These are phyloP conservation scores for Lactuca sativa DNA, from an alignment of 129 eudicot genomes.

Conservation along the genomic window DNA sequence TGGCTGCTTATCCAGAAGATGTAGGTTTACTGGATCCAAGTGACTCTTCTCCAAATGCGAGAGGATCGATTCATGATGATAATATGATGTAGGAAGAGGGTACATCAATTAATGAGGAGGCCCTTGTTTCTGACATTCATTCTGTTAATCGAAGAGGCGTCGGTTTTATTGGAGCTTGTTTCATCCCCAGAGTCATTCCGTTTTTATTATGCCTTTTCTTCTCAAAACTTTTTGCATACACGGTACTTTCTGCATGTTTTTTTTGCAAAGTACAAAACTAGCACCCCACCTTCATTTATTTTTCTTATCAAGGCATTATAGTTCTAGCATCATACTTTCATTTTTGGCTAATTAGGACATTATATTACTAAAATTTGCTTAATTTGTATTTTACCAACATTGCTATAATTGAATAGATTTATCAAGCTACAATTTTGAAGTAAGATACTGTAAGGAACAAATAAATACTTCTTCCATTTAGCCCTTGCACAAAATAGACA, in stretches of 20 bases:
- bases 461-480: too few relatives aligned
- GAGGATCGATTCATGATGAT: slow-evolving; percentile 30
- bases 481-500: too few relatives aligned
- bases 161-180: slow-evolving; percentile 72
- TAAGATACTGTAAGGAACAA: too few relatives aligned
- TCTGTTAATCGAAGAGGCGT: slow-evolving; percentile 50
- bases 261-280: too few relatives aligned
- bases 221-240: slow-evolving; percentile 89
- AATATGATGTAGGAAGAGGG: slow-evolving; percentile 29
- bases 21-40: slow-evolving; percentile 56
- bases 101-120: slow-evolving; percentile 28
- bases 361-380: too few relatives aligned
- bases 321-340: too few relatives aligned
- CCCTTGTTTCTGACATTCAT: slow-evolving; percentile 6
- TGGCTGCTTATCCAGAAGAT: slow-evolving; percentile 92
- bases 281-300: too few relatives aligned
- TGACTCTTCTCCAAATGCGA: slow-evolving; percentile 28
- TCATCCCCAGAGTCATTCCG: slow-evolving; percentile 90
- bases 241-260: neutral
- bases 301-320: too few relatives aligned
- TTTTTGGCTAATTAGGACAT: too few relatives aligned
- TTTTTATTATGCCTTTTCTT: slow-evolving; percentile 89
- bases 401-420: too few relatives aligned
- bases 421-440: too few relatives aligned
- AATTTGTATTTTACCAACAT: too few relatives aligned